Percentiles rank a stretch among this genome's conserved stretches.
These are phyloP conservation scores for Aspergillus sp. DNA, from an alignment of 2,329 filamentous ascomycete species.

Conservation along the genomic window DNA sequence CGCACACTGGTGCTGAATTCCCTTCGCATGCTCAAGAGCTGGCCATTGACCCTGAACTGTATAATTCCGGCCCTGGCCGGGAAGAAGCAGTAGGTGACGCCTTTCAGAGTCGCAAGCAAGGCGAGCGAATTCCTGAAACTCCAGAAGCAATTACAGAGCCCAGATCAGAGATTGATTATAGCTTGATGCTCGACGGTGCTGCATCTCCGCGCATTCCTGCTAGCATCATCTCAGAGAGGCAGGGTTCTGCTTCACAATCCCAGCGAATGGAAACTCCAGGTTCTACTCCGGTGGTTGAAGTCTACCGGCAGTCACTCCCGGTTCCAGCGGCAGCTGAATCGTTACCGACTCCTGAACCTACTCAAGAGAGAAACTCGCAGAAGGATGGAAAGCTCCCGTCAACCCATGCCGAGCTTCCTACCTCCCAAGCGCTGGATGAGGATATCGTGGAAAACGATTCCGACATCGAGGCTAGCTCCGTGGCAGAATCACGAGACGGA, in stretches of 20 bases:
- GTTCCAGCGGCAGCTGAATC: background rate
- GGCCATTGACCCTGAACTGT: conserved; percentile 5
- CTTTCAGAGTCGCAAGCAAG: background rate
- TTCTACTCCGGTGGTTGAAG: background rate
- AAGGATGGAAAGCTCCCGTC: background rate
- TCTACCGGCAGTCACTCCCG: background rate
- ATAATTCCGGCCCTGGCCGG: background rate
- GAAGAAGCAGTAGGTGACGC: background rate
- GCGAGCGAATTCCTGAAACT: background rate
- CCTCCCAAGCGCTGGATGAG: background rate
- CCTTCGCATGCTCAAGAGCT: background rate
- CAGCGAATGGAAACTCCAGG: background rate
- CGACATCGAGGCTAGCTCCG: background rate
- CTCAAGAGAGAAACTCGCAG: conserved; percentile 8
- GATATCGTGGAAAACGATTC: background rate
- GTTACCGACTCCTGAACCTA: conserved; percentile 15
- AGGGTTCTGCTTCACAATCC: background rate
- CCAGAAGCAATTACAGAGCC: background rate
- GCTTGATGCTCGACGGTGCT: conserved; percentile 18
- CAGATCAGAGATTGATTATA: conserved; percentile 1
- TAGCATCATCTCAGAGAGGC: background rate
- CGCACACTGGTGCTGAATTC: background rate
- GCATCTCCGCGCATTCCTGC: background rate
- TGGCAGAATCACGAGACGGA: background rate
- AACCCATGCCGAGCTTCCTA: background rate